Evolutionary conservation across 306 rosid species (phyloP).

Genomic region (Malus orientalis): DNA sequence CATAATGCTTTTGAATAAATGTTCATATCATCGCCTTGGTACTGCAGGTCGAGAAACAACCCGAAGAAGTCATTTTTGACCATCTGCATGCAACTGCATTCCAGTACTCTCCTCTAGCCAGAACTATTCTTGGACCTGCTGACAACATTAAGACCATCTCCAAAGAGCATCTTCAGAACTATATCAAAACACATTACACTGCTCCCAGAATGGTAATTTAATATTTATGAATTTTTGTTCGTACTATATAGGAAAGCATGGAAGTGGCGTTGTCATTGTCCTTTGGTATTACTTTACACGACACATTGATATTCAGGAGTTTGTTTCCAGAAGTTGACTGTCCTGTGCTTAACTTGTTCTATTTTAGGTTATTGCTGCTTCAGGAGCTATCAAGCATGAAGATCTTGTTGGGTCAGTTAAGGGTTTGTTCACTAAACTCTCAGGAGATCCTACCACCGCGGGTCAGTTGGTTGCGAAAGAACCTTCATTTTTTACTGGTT

Average conservation of each 20-base stretch:
- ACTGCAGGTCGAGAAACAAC: constrained; percentile 77
- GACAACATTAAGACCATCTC: constrained; percentile 76
- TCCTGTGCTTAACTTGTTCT: constrained; percentile 3
- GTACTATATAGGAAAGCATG: background rate
- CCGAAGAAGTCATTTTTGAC: constrained; percentile 82
- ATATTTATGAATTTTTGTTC: background rate
- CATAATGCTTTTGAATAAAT: background rate
- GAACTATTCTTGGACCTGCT: constrained; percentile 91
- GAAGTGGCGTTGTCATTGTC: background rate
- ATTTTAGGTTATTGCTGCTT: constrained; percentile 68
- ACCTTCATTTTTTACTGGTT: constrained; percentile 84
- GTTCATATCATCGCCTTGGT: background rate
- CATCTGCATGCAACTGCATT: constrained; percentile 93
- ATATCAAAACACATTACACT: constrained; percentile 77
- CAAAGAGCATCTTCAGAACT: constrained; percentile 67
- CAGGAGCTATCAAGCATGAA: constrained; percentile 88
- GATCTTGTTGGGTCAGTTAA: constrained; percentile 65
- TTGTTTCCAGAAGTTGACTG: background rate
- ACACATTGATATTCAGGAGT: background rate
- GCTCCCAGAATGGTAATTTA: constrained; percentile 89
- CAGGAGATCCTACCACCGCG: constrained; percentile 71
- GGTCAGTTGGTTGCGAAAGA: constrained; percentile 66
- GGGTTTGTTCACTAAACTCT: constrained; percentile 62
- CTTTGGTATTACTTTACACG: background rate
- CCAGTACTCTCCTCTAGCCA: constrained; percentile 87